Evolutionary conservation across 768 basidiomycete species (phyloP).

Genomic region (Calocybe indica): DNA sequence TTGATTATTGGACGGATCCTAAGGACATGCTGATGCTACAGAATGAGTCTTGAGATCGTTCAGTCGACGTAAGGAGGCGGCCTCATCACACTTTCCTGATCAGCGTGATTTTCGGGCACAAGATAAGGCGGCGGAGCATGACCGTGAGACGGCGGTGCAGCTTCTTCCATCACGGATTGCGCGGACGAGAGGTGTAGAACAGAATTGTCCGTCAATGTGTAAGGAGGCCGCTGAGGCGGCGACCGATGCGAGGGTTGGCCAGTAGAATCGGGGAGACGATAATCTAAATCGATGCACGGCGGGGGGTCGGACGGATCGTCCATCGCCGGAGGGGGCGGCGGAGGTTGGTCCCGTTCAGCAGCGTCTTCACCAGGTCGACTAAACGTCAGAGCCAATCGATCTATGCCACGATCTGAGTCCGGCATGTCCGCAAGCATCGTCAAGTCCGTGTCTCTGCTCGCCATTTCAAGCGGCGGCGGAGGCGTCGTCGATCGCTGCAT

Average conservation of each 20-base stretch:
- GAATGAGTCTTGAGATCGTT: constrained; percentile 6
- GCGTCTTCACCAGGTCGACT: constrained; percentile 25
- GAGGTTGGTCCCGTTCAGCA: constrained; percentile 34
- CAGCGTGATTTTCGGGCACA: constrained; percentile 42
- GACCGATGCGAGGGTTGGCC: constrained; percentile 26
- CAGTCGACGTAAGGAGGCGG: constrained; percentile 64
- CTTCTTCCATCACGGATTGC: constrained; percentile 5
- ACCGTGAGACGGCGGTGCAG: constrained; percentile 32
- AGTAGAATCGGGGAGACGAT: constrained; percentile 42
- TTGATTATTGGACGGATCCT: background rate
- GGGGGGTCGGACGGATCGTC: constrained; percentile 88
- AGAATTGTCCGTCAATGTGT: constrained; percentile 22
- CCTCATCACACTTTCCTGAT: constrained; percentile 46
- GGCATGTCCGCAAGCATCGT: constrained; percentile 56
- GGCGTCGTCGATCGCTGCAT: constrained; percentile 60
- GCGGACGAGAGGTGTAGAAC: no score
- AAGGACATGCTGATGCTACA: background rate
- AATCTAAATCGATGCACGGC: constrained; percentile 82
- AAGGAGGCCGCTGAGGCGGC: constrained; percentile 23
- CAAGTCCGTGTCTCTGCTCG: constrained; percentile 63
- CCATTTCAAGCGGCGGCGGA: constrained; percentile 74
- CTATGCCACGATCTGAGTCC: constrained; percentile 47
- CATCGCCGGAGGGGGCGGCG: constrained; percentile 76
- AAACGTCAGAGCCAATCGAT: constrained; percentile 52
- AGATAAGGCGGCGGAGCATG: constrained; percentile 80